Percentiles rank a stretch among this genome's conserved stretches.
phyloP scores from a whole-genome alignment of 2,329 filamentous ascomycete genomes.

The Microcyclospora tardicrescens region DNA sequence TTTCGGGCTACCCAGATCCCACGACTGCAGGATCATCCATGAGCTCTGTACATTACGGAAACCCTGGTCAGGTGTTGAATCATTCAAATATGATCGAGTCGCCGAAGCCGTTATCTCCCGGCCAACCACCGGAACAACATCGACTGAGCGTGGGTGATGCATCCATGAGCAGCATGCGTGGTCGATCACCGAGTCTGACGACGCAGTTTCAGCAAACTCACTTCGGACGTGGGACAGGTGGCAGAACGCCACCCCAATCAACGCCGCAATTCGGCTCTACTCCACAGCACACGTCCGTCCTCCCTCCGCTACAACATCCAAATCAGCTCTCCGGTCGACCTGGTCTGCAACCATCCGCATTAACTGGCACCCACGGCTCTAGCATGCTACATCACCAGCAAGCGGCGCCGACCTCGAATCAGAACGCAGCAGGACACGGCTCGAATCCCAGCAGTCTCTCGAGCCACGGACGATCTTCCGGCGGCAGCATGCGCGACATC shows the following conservation, averaged over 20 bases:
- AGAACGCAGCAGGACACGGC: constrained; percentile 7
- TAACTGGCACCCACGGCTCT: constrained; percentile 11
- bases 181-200: constrained; percentile 53
- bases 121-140: constrained; percentile 35
- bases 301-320: constrained; percentile 26
- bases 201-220: constrained; percentile 54
- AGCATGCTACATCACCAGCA: constrained; percentile 32
- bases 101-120: constrained; percentile 70
- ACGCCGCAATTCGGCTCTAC: constrained; percentile 30
- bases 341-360: constrained; percentile 7
- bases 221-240: constrained; percentile 46
- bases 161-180: constrained; percentile 30
- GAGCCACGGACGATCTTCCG: constrained; percentile 42
- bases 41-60: constrained; percentile 15
- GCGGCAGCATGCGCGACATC: constrained; percentile 53
- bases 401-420: constrained; percentile 7
- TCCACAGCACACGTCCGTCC: constrained; percentile 18
- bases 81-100: constrained; percentile 66
- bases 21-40: constrained; percentile 10
- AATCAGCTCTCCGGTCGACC: constrained; percentile 14
- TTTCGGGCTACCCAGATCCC: constrained; percentile 20
- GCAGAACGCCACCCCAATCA: constrained; percentile 39
- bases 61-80: constrained; percentile 48
- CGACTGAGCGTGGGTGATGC: constrained; percentile 40
- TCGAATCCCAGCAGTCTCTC: constrained; percentile 40